Evolutionary conservation across 805 yeast species (phyloP), one percentile per base, ranked within the genome.

Genomic region (Candida maesae): DNA sequence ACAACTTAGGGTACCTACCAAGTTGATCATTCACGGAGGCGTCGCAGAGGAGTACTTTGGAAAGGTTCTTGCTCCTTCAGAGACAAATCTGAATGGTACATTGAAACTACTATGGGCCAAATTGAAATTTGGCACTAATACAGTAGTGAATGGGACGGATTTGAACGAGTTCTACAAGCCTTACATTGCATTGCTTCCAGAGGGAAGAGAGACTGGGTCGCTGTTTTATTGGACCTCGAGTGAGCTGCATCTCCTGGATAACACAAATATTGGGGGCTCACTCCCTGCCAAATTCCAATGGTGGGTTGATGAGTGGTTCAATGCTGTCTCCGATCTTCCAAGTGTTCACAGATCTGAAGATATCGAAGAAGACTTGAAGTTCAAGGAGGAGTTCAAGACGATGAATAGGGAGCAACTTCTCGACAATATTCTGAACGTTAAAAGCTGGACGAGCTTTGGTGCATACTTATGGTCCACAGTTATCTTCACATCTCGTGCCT

Each of bases 391-490:
- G 2, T 56, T 46, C 39, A 39, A 45, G 6, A 35, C 44, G 1
- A 28, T 53, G 5, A 6, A 42, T 1, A 38, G 49, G 26, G 49
- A 45, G 6, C 44, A 46, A 4, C 33, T 64, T 0, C 50, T 57
- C 23, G 42, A 55, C 1, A 29, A 47, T 1, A 38, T 55, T 3
- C 30, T 47, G 5, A 60, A 63, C 9, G 43, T 43, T 1, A 11
- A 16, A 1, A 64, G 70, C 32, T 84, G 89, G 89, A 73, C 79
- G 6, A 70, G 79, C 35, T 82, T 84, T 48, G 64, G 78, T 1
- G 79, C 80, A 6, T 89, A 80, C 55, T 56, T 83, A 5, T 89
- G 96, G 95, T 76, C 93, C 2, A 70, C 78, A 19, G 61, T 78
- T 23, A 81, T 88, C 13, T 70, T 85, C 47, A 74, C 83, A 21